Evolutionary conservation across 192 early-diverging fungal genomes (phyloP), one percentile per base, ranked within the genome.

Genomic region (Linnemannia exigua): DNA sequence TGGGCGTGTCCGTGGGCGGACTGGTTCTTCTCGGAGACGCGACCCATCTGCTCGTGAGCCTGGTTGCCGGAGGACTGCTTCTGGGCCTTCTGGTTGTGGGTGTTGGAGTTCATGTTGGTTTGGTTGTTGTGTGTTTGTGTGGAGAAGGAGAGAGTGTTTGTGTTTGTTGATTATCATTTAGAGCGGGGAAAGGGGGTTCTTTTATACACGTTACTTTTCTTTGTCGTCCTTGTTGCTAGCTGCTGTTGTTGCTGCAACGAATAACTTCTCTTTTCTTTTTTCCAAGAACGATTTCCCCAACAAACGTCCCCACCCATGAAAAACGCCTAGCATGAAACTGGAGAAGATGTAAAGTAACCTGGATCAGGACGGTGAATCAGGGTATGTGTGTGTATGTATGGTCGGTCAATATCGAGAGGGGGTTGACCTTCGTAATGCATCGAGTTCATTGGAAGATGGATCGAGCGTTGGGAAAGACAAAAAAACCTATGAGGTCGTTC

Each of bases 351-450:
- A 63, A 63, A 63, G 0, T 63, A 31, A 15, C 5, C 11, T 63
- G 58, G 58, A 31, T 63, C 58, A 63, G 58, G 58, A 15, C 58
- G 41, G 41, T 63, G 58, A 63, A 63, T 31, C 58, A 63, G 28
- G 58, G 4, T 46, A 12, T 8, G 44, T 46, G 44, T 46, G 44
- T 50, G 48, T 50, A 2, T 50, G 58, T 63, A 25, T 63, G 58
- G n/a, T 9, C 14, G 25, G 9, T 22, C 28, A 4, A 31, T n/a
- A 63, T 25, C 15, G 25, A 63, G 58, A 63, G 58, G 52, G 58
- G 58, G 12, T 31, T 63, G 58, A 63, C 28, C 58, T 63, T 63
- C 25, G 25, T 63, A 31, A 63, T 63, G 58, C 58, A 3, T 14
- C 28, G 5, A 12, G 8, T 31, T 31, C n/a, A 63, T 63, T 63